Base-by-base conservation (phyloP, 2,329 filamentous ascomycete species). In the Colletotrichum sp. region DNA sequence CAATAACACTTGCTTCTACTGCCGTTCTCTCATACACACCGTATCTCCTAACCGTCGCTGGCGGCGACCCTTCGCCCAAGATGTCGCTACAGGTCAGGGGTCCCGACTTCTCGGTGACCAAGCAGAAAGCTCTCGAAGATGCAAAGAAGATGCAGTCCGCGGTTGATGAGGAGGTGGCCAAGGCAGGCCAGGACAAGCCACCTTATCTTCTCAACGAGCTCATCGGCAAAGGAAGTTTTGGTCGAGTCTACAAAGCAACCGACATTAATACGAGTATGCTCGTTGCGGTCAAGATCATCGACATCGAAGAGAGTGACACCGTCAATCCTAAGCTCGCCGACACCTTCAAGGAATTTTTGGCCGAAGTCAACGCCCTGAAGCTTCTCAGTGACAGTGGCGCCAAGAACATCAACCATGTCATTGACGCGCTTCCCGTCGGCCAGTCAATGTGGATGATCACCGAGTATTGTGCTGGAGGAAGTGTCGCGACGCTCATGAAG, bases 361-460 rank as follows among this genome's bases (percentile, higher is more conserved):
- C 93, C 80, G 92, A 94, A 83, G 90, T 94, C 80, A 91, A 89
- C 77, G 90, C 95, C 28, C 87, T 98, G 66, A 92, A 94, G 80
- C 88, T 94, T 74, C 88, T 98, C 67, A 93, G 93, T 80, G 93
- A 95, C 78, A 94, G 90, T 78, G 93, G 92, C 64, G 94, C 94
- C 21, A 90, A 91, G 79, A 96, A 96, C 81, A 93, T 98, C 85
- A 97, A 96, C 82, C 90, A 93, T 79, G 93, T 96, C 67, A 93
- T 96, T 79, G 94, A 96, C 78, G 94, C 94, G 6, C 89, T 96
- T 24, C 92, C 94, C 10, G 92, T 96, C 48, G 94, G 94, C 57
- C 93, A 94, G 79, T 92, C 95, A 76, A 93, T 98, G 86, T 98
- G 95, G 95, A 95, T 97, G 87, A 92, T 97, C 72, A 96, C 94